Percentiles rank a stretch among this genome's conserved stretches.
phyloP scores from a whole-genome alignment of 208 protist genomes.

The Blastocrithidia nonstop region DNA sequence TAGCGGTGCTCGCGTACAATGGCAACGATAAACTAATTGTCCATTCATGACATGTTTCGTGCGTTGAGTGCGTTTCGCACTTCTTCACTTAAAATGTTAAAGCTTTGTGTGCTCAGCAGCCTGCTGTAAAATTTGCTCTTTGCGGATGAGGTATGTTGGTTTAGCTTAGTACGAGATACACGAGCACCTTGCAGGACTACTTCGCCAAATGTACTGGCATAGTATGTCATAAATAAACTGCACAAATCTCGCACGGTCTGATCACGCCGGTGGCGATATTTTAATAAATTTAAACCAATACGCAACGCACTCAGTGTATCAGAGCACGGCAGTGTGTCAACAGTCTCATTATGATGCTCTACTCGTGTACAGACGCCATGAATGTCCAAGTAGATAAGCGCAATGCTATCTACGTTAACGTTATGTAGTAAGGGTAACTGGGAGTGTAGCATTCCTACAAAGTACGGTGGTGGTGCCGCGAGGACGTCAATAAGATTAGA shows the following conservation, averaged over 20 bases:
- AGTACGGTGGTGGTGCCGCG: slow-evolving; percentile 52
- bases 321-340: slow-evolving; percentile 38
- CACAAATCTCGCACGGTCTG: slow-evolving; percentile 56
- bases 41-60: slow-evolving; percentile 40
- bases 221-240: slow-evolving; percentile 67
- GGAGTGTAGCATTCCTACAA: slow-evolving; percentile 55
- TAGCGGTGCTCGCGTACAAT: slow-evolving; percentile 32
- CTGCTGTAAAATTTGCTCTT: slow-evolving; percentile 28
- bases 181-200: slow-evolving; percentile 23
- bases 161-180: slow-evolving; percentile 10
- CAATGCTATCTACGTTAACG: slow-evolving; percentile 29
- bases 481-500: slow-evolving; percentile 46
- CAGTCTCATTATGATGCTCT: slow-evolving; percentile 30
- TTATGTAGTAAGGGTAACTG: slow-evolving; percentile 28
- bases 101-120: slow-evolving; percentile 50
- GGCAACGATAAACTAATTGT: slow-evolving; percentile 77
- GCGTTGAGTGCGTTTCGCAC: slow-evolving; percentile 27
- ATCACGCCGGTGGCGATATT: slow-evolving; percentile 29
- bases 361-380: slow-evolving; percentile 38
- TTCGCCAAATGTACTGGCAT: slow-evolving; percentile 49
- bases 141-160: background rate
- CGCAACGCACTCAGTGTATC: slow-evolving; percentile 44
- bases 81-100: slow-evolving; percentile 32
- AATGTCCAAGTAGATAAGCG: slow-evolving; percentile 35
- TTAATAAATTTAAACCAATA: slow-evolving; percentile 34